Evolutionary conservation across 371 early-diverging fungal genomes (phyloP), one percentile per base, ranked within the genome.

Genomic region (Syncephalastrum monosporum): DNA sequence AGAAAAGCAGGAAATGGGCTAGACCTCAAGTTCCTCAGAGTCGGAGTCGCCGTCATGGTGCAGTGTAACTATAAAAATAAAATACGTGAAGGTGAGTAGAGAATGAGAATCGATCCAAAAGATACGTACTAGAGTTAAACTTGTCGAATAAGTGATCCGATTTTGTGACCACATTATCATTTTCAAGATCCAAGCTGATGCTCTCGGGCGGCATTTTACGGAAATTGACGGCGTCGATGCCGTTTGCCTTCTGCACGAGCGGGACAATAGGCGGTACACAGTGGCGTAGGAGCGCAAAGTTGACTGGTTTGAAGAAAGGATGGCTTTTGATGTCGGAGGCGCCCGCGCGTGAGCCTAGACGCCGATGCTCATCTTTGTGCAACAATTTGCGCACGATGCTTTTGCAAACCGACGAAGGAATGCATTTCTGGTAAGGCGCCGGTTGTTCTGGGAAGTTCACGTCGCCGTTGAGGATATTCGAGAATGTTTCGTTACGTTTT

Each of bases 241-340:
- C 83, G 57, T 83, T 83, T 4, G 77, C 69, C 42, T 73, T 78
- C 46, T 82, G 75, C 23, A 69, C 38, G 1, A 59, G 54, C 5
- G 99, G 99, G 44, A 92, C 69, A 62, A 99, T 95, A 3, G 99
- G 99, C 17, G 99, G 94, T 25, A 82, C 80, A 42, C 72, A 67
- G 65, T 95, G 83, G 59, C 96, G 83, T 57, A 98, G 69, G 50
- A 96, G 73, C 1, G 97, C 96, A 93, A 97, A 99, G 50, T 95
- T 91, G 33, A 93, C 82, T 47, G 76, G 83, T 65, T 90, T 91
- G 74, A 99, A 99, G 67, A 94, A 98, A 17, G 88, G 75, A 65
- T 99, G 97, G 8, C 79, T 74, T 72, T 96, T 97, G 55, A 99
- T 85, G 67, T 99, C 98, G 4, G 93, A 84, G 5, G 99, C 97